These are phyloP conservation scores for Triticum monococcum DNA, from an alignment of 176 grass and related monocot species.

Conservation along the genomic window DNA sequence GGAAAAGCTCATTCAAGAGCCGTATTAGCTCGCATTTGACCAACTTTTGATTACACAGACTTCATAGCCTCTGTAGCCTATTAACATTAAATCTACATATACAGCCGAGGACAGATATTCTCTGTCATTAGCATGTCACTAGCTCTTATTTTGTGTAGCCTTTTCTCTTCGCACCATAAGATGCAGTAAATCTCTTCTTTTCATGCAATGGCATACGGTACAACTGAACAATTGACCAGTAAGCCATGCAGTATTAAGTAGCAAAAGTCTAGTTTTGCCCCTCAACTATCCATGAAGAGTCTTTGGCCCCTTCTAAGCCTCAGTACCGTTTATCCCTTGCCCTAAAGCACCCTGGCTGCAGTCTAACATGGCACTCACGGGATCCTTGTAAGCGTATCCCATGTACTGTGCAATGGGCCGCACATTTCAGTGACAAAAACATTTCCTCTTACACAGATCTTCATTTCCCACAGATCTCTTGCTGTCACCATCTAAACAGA, in stretches of 20 bases:
- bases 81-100: neutral
- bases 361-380: neutral
- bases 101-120: neutral
- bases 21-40: neutral
- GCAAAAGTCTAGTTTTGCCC: neutral
- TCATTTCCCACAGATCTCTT: neutral
- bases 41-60: neutral
- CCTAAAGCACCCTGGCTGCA: neutral
- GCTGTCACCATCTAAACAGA: slow-evolving; percentile 1
- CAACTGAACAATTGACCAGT: neutral
- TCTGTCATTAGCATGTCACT: neutral
- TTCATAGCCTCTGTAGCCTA: neutral
- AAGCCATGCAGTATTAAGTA: neutral
- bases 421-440: neutral
- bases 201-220: neutral
- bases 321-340: neutral
- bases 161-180: neutral
- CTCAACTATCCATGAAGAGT: neutral
- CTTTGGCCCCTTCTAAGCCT: neutral
- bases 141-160: neutral
- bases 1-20: neutral
- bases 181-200: neutral
- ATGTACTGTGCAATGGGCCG: neutral
- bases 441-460: neutral
- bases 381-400: neutral